Evolutionary conservation across 2,329 filamentous ascomycete species (phyloP).

Genomic region (Ceratocystis diversiconidia): DNA sequence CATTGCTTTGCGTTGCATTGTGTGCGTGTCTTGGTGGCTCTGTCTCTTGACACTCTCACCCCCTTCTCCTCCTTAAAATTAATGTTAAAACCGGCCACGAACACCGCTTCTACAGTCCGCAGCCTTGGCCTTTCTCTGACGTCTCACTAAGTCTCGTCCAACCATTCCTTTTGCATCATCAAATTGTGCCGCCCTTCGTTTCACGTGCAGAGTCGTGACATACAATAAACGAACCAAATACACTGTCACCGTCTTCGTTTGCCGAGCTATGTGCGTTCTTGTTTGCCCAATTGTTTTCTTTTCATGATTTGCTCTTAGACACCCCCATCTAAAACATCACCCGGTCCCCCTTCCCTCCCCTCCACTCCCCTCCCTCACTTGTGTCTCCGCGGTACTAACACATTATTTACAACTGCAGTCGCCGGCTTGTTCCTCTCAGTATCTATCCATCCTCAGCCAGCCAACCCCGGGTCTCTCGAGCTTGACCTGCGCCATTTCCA

Average conservation of each 20-base stretch:
- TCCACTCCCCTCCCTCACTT: background rate
- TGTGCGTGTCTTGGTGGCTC: too few species aligned
- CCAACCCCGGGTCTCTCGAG: background rate
- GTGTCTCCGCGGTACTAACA: background rate
- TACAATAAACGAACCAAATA: background rate
- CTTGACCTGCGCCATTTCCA: background rate
- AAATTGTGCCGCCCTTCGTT: background rate
- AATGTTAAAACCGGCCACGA: too few species aligned
- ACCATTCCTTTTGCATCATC: background rate
- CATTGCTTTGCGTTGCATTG: too few species aligned
- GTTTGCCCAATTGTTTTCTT: background rate
- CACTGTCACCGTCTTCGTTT: background rate
- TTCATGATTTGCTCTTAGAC: background rate
- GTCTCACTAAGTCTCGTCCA: background rate
- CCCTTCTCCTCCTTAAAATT: background rate
- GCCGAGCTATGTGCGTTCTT: background rate
- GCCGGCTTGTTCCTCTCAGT: too few species aligned
- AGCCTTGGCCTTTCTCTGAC: background rate
- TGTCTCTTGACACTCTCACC: background rate
- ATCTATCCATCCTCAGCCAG: background rate
- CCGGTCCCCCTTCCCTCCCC: background rate
- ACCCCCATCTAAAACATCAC: background rate
- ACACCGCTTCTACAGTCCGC: background rate
- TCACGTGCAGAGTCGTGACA: background rate
- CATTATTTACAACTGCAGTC: background rate